These are phyloP conservation scores for Mariannaea elegans DNA, from an alignment of 2,329 filamentous ascomycete genomes.

Conservation along the genomic window DNA sequence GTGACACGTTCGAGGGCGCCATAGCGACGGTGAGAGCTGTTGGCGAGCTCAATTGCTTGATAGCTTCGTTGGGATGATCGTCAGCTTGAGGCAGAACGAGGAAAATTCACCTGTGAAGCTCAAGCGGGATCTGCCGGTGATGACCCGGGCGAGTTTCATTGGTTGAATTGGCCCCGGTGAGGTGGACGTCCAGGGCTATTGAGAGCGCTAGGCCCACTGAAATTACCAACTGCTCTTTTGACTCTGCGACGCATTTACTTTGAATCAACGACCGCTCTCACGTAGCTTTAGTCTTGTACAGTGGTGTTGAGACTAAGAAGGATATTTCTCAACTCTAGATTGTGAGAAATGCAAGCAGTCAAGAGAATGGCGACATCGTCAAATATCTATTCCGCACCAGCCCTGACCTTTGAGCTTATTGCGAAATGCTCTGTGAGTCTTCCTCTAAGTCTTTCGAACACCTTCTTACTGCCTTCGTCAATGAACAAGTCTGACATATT, in stretches of 20 bases:
- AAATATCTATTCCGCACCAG: constrained; percentile 65
- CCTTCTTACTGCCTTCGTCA: constrained; percentile 1
- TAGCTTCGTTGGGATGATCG: constrained; percentile 32
- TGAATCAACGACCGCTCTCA: constrained; percentile 13
- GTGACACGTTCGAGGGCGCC: constrained; percentile 56
- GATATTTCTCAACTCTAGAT: constrained; percentile 3
- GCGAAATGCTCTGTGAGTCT: constrained; percentile 80
- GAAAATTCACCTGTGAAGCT: constrained; percentile 45
- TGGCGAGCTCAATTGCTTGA: constrained; percentile 43
- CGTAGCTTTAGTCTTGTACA: constrained; percentile 15
- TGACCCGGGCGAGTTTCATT: constrained; percentile 42
- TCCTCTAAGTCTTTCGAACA: constrained; percentile 13
- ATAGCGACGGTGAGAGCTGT: constrained; percentile 42
- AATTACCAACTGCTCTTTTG: constrained; percentile 24
- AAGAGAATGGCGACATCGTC: constrained; percentile 58
- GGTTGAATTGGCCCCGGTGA: constrained; percentile 21
- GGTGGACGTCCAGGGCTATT: background rate
- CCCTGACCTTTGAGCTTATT: constrained; percentile 80
- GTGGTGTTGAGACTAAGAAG: constrained; percentile 19
- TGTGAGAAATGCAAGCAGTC: constrained; percentile 42
- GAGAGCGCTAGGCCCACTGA: constrained; percentile 31
- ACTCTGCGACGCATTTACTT: constrained; percentile 20
- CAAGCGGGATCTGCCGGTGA: constrained; percentile 40
- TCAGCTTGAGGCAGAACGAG: constrained; percentile 28
- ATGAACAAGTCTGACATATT: constrained; percentile 27